Evolutionary conservation across 768 basidiomycete genomes (phyloP).

Genomic region (Kockovaella imperatae): DNA sequence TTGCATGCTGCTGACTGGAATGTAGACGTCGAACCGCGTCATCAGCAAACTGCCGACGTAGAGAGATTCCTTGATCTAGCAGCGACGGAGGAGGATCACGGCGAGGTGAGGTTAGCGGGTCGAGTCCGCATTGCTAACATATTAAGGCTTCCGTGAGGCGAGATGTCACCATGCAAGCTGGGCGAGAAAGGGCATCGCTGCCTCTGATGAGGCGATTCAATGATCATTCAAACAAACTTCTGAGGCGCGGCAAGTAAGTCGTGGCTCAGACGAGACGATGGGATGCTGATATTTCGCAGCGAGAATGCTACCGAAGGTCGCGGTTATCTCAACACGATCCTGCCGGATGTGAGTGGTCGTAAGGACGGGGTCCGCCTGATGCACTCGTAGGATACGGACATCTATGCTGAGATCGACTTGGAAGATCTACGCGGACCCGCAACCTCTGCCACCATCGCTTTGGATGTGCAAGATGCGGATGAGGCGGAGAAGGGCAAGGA

Average conservation of each 20-base stretch:
- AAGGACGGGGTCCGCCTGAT: background rate
- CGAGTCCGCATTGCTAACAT: background rate
- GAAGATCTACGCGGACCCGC: conserved; percentile 74
- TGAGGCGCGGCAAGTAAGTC: conserved; percentile 47
- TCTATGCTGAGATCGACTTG: conserved; percentile 63
- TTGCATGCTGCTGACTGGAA: background rate
- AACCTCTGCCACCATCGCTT: conserved; percentile 58
- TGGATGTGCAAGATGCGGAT: conserved; percentile 81
- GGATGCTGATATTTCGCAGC: background rate
- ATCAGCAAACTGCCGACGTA: conserved; percentile 43
- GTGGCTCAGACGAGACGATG: background rate
- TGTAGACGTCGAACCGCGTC: conserved; percentile 24
- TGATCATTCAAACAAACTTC: conserved; percentile 83
- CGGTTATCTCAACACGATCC: background rate
- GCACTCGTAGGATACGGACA: conserved; percentile 21
- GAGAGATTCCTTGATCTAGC: conserved; percentile 76
- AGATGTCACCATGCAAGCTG: conserved; percentile 93
- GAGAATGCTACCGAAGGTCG: background rate
- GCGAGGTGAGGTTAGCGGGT: conserved; percentile 56
- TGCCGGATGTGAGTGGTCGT: conserved; percentile 48
- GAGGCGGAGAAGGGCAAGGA: conserved; percentile 42
- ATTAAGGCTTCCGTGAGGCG: conserved; percentile 73
- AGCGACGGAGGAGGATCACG: conserved; percentile 86
- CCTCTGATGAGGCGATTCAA: conserved; percentile 96
- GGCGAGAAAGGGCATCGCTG: conserved; percentile 73